Conservation (phyloP, 139 green algal species). For the Gonium pectorale region DNA sequence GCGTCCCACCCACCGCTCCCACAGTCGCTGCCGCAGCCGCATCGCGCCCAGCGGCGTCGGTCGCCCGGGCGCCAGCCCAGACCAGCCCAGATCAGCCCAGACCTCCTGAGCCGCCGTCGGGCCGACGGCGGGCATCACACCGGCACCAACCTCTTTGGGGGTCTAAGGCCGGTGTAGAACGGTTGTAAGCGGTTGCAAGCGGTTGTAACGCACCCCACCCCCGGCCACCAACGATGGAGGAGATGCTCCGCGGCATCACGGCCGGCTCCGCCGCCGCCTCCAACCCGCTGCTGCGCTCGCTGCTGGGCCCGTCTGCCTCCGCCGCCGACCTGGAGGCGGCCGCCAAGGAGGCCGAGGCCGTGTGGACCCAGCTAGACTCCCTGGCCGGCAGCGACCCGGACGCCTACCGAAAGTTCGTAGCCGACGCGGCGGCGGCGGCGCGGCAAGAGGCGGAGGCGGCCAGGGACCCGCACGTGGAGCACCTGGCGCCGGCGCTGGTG, state of each 20-base stretch:
- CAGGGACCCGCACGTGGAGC: conserved; percentile 11
- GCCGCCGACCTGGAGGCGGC: background rate
- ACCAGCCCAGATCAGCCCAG: no score
- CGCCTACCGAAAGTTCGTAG: background rate
- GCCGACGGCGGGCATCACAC: no score
- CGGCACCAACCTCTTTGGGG: no score
- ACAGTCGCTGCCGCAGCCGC: no score
- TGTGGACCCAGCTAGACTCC: conserved; percentile 28
- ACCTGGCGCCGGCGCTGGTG: conserved; percentile 17
- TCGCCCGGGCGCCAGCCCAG: no score
- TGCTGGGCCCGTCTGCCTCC: conserved; percentile 14
- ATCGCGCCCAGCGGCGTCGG: no score
- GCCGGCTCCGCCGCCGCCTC: conserved; percentile 15
- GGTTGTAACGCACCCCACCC: background rate
- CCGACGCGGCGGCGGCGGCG: background rate
- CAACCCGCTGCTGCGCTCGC: conserved; percentile 30
- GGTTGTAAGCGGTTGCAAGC: no score
- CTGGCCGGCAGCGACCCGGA: conserved; percentile 24
- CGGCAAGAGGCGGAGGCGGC: conserved; percentile 6
- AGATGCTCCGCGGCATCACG: conserved; percentile 29
- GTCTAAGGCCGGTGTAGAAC: no score
- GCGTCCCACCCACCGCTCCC: no score
- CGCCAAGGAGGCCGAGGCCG: background rate
- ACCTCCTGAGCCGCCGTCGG: no score
- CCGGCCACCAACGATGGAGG: conserved; percentile 1